Evolutionary conservation across 1,284 basidiomycete genomes (phyloP), one percentile per base, ranked within the genome.

Genomic region (Xanthoconium separans): DNA sequence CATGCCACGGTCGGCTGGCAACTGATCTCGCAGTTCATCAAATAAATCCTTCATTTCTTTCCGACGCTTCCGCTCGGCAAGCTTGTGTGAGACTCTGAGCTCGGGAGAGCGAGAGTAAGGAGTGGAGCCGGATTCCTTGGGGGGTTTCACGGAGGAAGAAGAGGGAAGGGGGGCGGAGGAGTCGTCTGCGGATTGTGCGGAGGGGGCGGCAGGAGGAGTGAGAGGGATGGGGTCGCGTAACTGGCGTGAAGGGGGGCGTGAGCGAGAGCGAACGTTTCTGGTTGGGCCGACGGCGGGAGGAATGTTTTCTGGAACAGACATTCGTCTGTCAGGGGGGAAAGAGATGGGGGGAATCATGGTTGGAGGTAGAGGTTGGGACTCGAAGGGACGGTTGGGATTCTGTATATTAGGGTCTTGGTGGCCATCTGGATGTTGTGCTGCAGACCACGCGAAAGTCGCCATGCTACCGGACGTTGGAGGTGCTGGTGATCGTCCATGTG

Each of bases 21-120:
- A 76, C 61, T 91, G 85, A 70, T 95, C 94, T 53, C 92, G 82
- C 56, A 98, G 75, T 71, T 98, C 95, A 64, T 98, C 95, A 67
- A 97, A 98, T 46, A 98, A 72, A 57, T 97, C 94, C 68, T 95
- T 95, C 95, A 98, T 98, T 73, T 98, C 95, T 75, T 95, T 96
- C 69, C 95, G 81, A 61, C 95, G 78, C 73, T 98, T 97, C 57
- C 95, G 78, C 74, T 98, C 95, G 2, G 95, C 95, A 20, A 97
- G 82, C 69, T 97, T 97, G 75, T 98, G 95, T 13, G 91, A 94
- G 42, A 97, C 84, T 50, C 94, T 84, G 42, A 98, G 78, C 70
- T 98, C 95, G 4, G 95, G 95, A 1, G 91, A 94, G 56, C 95
- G 88, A 51, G 94, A 95, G 72, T 97, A 98, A 6, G 93, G 93